Evolutionary conservation across 441 rosid genomes (phyloP).

Genomic region (Gossypium schwendimanii): DNA sequence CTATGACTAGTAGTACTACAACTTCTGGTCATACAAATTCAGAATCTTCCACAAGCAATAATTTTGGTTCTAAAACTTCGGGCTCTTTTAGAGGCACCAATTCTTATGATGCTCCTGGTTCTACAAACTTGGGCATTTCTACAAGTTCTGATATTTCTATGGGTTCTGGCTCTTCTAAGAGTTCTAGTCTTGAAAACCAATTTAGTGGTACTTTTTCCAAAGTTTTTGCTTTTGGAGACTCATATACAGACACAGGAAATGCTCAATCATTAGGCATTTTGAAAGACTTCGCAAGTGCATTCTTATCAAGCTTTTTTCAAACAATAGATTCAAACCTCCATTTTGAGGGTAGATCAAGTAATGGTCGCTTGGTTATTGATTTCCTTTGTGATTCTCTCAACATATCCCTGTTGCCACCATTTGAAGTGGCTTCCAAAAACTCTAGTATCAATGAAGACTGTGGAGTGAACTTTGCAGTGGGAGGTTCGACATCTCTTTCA

Average conservation of each 20-base stretch:
- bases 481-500: conserved; percentile 35
- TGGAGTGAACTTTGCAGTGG: conserved; percentile 41
- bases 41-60: not conserved
- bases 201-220: conserved; percentile 22
- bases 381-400: conserved; percentile 31
- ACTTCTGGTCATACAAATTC: not conserved
- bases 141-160: not conserved
- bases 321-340: not conserved
- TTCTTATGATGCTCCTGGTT: not conserved
- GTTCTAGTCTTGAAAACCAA: not conserved
- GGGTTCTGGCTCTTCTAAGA: not conserved
- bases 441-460: conserved; percentile 9
- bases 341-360: not conserved
- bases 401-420: conserved; percentile 17
- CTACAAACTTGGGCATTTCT: not conserved
- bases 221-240: conserved; percentile 38
- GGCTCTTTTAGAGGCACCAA: not conserved
- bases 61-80: not conserved
- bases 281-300: conserved; percentile 10
- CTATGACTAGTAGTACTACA: too few species aligned
- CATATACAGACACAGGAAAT: conserved; percentile 42
- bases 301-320: not conserved
- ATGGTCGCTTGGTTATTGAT: conserved; percentile 41
- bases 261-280: conserved; percentile 24
- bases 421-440: conserved; percentile 12